phyloP scores from a whole-genome alignment of 1,284 basidiomycete species.

The Chalciporus sp. region DNA sequence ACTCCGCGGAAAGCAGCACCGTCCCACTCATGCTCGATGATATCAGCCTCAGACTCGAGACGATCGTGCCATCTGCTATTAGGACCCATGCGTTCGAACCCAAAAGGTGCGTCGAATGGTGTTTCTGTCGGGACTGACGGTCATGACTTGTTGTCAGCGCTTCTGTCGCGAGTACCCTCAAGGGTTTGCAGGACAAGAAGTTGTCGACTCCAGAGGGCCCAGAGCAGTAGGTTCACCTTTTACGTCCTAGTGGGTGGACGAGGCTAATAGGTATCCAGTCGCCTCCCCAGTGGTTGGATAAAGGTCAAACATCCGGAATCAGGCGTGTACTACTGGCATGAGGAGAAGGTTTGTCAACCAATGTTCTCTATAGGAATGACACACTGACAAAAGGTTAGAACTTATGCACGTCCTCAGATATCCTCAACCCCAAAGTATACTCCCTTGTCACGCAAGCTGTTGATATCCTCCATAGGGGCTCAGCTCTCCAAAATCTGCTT shows the following conservation, averaged over 20 bases:
- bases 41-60: constrained; percentile 10
- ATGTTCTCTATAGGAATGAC: neutral
- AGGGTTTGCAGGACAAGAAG: constrained; percentile 8
- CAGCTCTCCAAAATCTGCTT: constrained; percentile 7
- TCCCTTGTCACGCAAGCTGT: constrained; percentile 16
- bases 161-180: constrained; percentile 21
- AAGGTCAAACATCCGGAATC: constrained; percentile 30
- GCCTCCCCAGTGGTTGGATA: constrained; percentile 25
- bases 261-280: constrained; percentile 6
- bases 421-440: constrained; percentile 9
- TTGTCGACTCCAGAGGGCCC: neutral
- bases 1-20: neutral
- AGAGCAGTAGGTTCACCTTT: constrained; percentile 11
- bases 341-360: constrained; percentile 21
- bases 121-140: neutral
- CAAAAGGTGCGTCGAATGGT: constrained; percentile 8
- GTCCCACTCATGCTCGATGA: neutral
- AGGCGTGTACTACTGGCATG: constrained; percentile 31
- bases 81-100: neutral
- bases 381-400: constrained; percentile 12
- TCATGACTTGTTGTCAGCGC: constrained; percentile 1
- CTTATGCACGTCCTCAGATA: constrained; percentile 24
- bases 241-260: neutral
- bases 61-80: constrained; percentile 20
- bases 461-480: constrained; percentile 4